These are phyloP conservation scores for Hypocrella siamensis DNA, from an alignment of 2,329 filamentous ascomycete genomes.

Conservation along the genomic window DNA sequence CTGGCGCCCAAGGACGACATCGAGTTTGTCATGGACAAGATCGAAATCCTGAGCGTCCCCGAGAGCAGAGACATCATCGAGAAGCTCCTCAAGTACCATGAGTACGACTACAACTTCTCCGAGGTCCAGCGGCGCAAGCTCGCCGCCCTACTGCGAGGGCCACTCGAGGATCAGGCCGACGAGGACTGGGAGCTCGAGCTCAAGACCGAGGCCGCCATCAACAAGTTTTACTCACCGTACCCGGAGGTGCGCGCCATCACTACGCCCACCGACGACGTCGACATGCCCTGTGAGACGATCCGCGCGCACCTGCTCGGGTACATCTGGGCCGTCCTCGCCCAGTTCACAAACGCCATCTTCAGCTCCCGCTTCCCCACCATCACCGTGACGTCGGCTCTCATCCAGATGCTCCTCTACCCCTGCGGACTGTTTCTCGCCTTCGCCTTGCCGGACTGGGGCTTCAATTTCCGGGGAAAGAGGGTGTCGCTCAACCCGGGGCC, in stretches of 20 bases:
- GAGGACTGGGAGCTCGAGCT: conserved; percentile 7
- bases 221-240: conserved; percentile 10
- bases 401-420: conserved; percentile 26
- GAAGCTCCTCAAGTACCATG: conserved; percentile 8
- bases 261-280: conserved; percentile 11
- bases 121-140: conserved; percentile 7
- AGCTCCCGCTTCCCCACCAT: conserved; percentile 6
- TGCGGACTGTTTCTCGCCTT: conserved; percentile 21
- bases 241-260: conserved; percentile 13
- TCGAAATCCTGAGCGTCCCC: conserved; percentile 7
- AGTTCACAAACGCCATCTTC: conserved; percentile 6
- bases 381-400: conserved; percentile 2
- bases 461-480: conserved; percentile 16
- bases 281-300: conserved; percentile 13
- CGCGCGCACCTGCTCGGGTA: conserved; percentile 12
- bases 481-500: conserved; percentile 23
- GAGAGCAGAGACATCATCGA: conserved; percentile 8
- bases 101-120: conserved; percentile 12
- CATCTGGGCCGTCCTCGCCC: conserved; percentile 9
- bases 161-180: conserved; percentile 5
- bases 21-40: conserved; percentile 10
- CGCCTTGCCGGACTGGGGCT: conserved; percentile 24
- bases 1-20: conserved; percentile 10
- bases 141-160: conserved; percentile 5
- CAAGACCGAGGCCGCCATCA: conserved; percentile 7